A percentile compares a stretch with the other conserved stretches of the same genome.
phyloP scores from a whole-genome alignment of 2,329 filamentous ascomycete genomes.

The Talaromyces atroroseus region DNA sequence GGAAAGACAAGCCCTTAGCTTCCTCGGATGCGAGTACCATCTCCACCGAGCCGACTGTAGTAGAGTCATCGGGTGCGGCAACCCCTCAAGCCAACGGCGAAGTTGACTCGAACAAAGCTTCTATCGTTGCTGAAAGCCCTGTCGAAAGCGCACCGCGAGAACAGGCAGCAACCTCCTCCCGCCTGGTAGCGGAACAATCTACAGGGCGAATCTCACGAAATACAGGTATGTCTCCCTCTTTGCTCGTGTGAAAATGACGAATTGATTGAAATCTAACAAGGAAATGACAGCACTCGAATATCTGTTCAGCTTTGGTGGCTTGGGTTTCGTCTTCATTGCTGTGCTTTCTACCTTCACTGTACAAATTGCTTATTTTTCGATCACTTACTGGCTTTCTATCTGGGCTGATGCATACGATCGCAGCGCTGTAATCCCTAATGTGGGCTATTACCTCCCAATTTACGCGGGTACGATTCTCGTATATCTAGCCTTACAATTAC shows the following conservation, averaged over 20 bases:
- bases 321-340: slow-evolving; percentile 18
- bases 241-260: slow-evolving; percentile 21
- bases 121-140: neutral
- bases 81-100: neutral
- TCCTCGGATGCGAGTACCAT: slow-evolving; percentile 8
- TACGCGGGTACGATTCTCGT: slow-evolving; percentile 45
- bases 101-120: neutral
- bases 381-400: slow-evolving; percentile 27
- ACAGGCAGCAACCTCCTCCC: slow-evolving; percentile 10
- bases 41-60: neutral
- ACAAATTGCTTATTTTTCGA: slow-evolving; percentile 23
- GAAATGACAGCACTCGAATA: slow-evolving; percentile 17
- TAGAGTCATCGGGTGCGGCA: slow-evolving; percentile 1
- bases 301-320: slow-evolving; percentile 23
- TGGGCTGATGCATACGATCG: slow-evolving; percentile 22
- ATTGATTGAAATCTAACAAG: slow-evolving; percentile 10
- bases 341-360: slow-evolving; percentile 20
- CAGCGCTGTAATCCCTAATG: slow-evolving; percentile 15
- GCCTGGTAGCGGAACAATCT: slow-evolving; percentile 20
- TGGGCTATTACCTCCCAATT: slow-evolving; percentile 48
- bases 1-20: slow-evolving; percentile 3
- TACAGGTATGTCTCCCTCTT: slow-evolving; percentile 17
- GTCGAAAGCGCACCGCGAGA: neutral
- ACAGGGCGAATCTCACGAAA: slow-evolving; percentile 22
- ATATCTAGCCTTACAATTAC: slow-evolving; percentile 20